Evolutionary conservation across 225 moss, liverwort and hornwort genomes (phyloP), one percentile per base, ranked within the genome.

Genomic region (Polytrichum commune): DNA sequence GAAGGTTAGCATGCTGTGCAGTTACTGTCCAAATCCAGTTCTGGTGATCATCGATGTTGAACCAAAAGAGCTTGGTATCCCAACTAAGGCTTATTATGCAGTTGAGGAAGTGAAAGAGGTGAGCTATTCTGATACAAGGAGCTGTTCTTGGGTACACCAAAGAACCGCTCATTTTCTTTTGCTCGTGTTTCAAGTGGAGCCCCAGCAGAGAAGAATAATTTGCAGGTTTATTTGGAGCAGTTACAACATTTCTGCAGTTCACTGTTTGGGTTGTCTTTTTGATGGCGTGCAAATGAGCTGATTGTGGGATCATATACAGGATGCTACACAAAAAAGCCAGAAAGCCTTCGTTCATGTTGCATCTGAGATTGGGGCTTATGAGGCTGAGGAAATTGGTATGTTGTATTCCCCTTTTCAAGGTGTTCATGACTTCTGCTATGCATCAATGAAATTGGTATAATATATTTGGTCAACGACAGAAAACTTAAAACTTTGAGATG

Each of bases 21-120:
- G 96, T 81, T 97, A 97, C 83, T 81, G 88, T 74, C 83, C 92
- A 70, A 97, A 97, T 68, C 96, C 96, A 77, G 94, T 97, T 60
- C 76, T 97, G 81, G 96, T 97, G 73, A 97, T 97, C 66, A 97
- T 97, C 75, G 96, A 97, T 73, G 96, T 97, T 77, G 93, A 97
- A 72, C 96, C 96, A 55, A 91, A 89, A 66, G 97, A 97, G 83
- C 89, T 97, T 78, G 97, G 97, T 55, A 97, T 97, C 73, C 97
- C 97, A 26, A 97, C 97, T 27, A 97, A 97, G 73, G 97, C 97
- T 62, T 97, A 97, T 74, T 97, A 97, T 78, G 97, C 97, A 33
- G 91, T 97, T 75, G 97, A 97, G 60, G 97, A 94, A 88, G 97
- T 97, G 46, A 97, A 94, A 73, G 87, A 90, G 87, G 90, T 90